These are phyloP conservation scores for Didymella glomerata DNA, from an alignment of 2,329 filamentous ascomycete species.

Conservation along the genomic window DNA sequence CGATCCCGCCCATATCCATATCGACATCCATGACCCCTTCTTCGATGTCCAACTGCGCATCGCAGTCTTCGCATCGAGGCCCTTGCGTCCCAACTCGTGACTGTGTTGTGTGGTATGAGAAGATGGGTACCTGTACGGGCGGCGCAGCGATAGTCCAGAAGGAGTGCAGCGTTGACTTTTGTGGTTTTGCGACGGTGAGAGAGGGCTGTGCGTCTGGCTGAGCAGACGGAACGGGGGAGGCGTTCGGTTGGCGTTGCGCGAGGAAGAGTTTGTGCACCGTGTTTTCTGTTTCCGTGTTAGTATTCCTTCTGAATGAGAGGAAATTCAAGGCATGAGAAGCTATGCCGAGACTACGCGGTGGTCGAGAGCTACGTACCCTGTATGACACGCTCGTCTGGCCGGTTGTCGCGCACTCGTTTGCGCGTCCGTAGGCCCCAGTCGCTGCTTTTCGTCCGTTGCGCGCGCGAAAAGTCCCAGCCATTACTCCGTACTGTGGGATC, in stretches of 20 bases:
- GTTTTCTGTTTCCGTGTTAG: constrained; percentile 47
- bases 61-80: constrained; percentile 57
- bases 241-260: constrained; percentile 51
- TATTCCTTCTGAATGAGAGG: too few relatives aligned
- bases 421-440: constrained; percentile 65
- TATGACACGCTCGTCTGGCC: constrained; percentile 64
- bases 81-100: constrained; percentile 16
- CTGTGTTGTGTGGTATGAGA: constrained; percentile 26
- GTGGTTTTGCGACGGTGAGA: constrained; percentile 32
- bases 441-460: constrained; percentile 38
- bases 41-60: constrained; percentile 43
- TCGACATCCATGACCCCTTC: constrained; percentile 51
- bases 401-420: constrained; percentile 66
- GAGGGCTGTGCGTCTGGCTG: constrained; percentile 17
- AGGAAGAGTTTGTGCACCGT: constrained; percentile 57
- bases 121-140: constrained; percentile 35
- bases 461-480: constrained; percentile 40
- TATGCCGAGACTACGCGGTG: background rate
- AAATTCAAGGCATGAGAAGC: background rate
- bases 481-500: constrained; percentile 16
- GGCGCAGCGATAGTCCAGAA: constrained; percentile 57
- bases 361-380: constrained; percentile 55
- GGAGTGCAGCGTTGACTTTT: constrained; percentile 57
- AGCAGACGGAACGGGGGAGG: constrained; percentile 40
- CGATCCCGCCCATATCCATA: constrained; percentile 45